Conservation (phyloP, 352 stramenopile species). For the Globisporangium sylvaticum region DNA sequence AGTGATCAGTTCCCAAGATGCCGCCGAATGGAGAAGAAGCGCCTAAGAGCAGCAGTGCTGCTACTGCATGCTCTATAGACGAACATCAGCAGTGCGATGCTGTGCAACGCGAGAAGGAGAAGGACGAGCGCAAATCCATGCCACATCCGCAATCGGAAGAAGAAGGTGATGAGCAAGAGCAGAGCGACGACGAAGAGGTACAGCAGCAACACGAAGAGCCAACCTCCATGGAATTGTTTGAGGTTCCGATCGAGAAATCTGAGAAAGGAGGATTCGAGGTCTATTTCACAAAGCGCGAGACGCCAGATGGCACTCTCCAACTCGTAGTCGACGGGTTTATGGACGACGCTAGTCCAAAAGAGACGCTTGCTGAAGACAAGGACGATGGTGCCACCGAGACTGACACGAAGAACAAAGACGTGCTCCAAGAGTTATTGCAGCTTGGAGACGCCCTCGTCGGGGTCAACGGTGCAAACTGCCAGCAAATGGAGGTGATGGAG, state of each 20-base stretch:
- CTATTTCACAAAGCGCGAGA: slow-evolving; percentile 32
- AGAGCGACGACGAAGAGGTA: not conserved
- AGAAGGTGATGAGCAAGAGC: not conserved
- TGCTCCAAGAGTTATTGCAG: slow-evolving; percentile 17
- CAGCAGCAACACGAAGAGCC: not conserved
- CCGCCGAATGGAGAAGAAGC: not conserved
- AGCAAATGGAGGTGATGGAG: slow-evolving; percentile 20
- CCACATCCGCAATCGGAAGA: not conserved
- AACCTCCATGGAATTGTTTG: slow-evolving; percentile 2
- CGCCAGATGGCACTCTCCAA: not conserved
- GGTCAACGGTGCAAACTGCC: slow-evolving; percentile 30
- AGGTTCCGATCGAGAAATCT: slow-evolving; percentile 30
- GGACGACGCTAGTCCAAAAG: slow-evolving; percentile 4
- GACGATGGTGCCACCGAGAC: not conserved
- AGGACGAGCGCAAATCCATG: not conserved
- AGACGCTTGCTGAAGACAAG: not conserved
- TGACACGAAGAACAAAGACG: not conserved
- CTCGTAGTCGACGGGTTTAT: slow-evolving; percentile 42
- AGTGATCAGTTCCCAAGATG: not conserved
- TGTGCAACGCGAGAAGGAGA: not conserved
- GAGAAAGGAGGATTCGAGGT: slow-evolving; percentile 32
- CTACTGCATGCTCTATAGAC: not conserved
- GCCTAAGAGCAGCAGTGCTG: not conserved
- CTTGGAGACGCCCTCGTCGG: slow-evolving; percentile 32
- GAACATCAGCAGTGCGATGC: not conserved